These are phyloP conservation scores for Herpetomonas tarakana DNA, from an alignment of 208 protist species.

Conservation along the genomic window DNA sequence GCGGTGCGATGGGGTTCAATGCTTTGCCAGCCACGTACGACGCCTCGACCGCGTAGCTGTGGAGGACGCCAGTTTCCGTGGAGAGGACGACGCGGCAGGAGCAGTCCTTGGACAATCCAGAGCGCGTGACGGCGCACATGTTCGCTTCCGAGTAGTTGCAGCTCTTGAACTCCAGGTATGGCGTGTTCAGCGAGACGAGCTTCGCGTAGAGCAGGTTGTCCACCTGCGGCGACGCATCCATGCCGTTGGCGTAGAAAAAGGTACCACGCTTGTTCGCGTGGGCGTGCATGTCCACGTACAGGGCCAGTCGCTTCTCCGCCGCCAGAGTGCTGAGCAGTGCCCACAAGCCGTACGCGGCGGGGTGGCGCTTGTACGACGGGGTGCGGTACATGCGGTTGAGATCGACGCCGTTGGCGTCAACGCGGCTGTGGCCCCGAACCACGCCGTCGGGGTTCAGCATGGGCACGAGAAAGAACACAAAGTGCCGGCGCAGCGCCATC, in stretches of 20 bases:
- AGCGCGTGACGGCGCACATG: constrained; percentile 87
- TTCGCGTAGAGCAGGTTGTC: constrained; percentile 88
- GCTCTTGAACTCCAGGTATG: constrained; percentile 89
- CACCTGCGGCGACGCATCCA: constrained; percentile 57
- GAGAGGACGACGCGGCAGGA: constrained; percentile 86
- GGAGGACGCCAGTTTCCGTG: constrained; percentile 69
- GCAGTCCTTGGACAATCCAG: constrained; percentile 89
- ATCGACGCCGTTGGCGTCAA: constrained; percentile 89
- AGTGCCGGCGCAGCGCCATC: constrained; percentile 67
- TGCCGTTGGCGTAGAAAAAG: constrained; percentile 94
- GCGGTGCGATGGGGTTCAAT: constrained; percentile 39
- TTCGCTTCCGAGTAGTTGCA: constrained; percentile 92
- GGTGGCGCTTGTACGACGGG: constrained; percentile 67
- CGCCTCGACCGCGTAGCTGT: constrained; percentile 91
- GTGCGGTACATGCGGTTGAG: constrained; percentile 93
- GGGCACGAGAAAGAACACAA: constrained; percentile 89
- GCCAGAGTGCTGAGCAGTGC: constrained; percentile 46
- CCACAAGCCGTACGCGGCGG: constrained; percentile 70
- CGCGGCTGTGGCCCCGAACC: constrained; percentile 88
- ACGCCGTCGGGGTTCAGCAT: constrained; percentile 96
- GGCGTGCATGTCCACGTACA: constrained; percentile 94
- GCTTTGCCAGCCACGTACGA: constrained; percentile 81
- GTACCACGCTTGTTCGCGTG: constrained; percentile 92
- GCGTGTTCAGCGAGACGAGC: constrained; percentile 88
- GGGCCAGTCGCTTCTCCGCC: constrained; percentile 32